Percentiles rank a stretch among this genome's conserved stretches.
Conservation (phyloP, 2,329 filamentous ascomycete genomes). For the Cladosporium colombiae region DNA sequence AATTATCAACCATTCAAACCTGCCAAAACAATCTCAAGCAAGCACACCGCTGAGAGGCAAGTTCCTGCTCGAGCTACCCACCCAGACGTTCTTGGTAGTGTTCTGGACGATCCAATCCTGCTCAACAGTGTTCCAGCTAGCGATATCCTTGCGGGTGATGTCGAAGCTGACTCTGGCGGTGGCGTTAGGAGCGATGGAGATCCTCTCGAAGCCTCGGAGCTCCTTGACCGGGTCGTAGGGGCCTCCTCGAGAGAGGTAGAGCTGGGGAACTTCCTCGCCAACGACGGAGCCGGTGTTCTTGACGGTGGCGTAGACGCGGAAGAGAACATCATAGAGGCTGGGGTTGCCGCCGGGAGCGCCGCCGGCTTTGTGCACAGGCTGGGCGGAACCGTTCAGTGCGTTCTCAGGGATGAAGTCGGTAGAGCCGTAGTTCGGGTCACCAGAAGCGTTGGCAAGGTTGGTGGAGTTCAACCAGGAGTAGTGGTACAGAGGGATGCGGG, state of each 20-base stretch:
- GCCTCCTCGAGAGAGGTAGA: slow-evolving; percentile 77
- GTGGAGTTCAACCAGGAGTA: slow-evolving; percentile 70
- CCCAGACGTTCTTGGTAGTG: slow-evolving; percentile 58
- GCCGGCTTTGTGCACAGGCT: slow-evolving; percentile 61
- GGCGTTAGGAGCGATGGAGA: slow-evolving; percentile 68
- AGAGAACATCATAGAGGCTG: slow-evolving; percentile 66
- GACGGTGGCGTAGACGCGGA: slow-evolving; percentile 65
- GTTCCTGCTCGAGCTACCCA: slow-evolving; percentile 59
- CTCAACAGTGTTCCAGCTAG: slow-evolving; percentile 74
- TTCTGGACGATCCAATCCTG: slow-evolving; percentile 76
- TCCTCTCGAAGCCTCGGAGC: slow-evolving; percentile 76
- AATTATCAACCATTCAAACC: neutral
- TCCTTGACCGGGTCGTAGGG: slow-evolving; percentile 63
- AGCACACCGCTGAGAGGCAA: slow-evolving; percentile 39
- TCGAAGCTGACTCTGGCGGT: slow-evolving; percentile 64
- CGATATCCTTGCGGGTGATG: slow-evolving; percentile 75
- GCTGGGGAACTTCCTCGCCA: slow-evolving; percentile 70
- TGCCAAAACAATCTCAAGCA: neutral
- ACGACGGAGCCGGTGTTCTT: slow-evolving; percentile 65
- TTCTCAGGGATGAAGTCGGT: slow-evolving; percentile 62
- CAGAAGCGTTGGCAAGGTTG: slow-evolving; percentile 56
- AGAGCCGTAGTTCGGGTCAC: slow-evolving; percentile 61
- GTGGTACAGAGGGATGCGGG: slow-evolving; percentile 56
- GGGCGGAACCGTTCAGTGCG: slow-evolving; percentile 56
- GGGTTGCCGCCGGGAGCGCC: slow-evolving; percentile 64